phyloP scores from a whole-genome alignment of 371 early-diverging fungal genomes.

The Batrachochytrium dendrobatidis region DNA sequence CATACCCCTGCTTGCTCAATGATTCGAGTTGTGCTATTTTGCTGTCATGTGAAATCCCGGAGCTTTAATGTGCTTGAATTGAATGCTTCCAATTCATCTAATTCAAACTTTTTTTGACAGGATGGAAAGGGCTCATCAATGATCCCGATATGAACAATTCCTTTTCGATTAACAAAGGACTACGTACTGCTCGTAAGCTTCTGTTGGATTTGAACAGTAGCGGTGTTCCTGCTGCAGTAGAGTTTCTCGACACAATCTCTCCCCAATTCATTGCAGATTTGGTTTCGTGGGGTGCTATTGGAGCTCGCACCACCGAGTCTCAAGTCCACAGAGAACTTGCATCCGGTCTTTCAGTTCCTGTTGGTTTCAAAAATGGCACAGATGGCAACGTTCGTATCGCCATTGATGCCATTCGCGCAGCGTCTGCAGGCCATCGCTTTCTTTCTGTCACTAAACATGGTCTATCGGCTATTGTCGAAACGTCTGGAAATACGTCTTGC shows the following conservation, averaged over 20 bases:
- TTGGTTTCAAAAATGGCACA: conserved; percentile 93
- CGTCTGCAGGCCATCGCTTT: conserved; percentile 79
- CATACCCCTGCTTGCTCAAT: neutral
- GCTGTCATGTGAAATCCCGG: neutral
- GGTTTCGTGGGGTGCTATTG: conserved; percentile 70
- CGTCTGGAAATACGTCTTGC: conserved; percentile 76
- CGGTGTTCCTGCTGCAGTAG: conserved; percentile 83
- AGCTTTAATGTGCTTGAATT: too few relatives aligned
- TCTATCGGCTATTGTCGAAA: conserved; percentile 79
- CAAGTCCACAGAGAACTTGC: conserved; percentile 87
- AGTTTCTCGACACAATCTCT: conserved; percentile 88
- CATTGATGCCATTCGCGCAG: conserved; percentile 85
- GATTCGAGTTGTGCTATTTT: neutral
- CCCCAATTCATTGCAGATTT: conserved; percentile 91
- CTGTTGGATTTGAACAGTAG: conserved; percentile 64
- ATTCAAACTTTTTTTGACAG: conserved; percentile 5
- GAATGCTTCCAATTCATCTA: too few relatives aligned
- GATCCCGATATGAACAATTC: conserved; percentile 79
- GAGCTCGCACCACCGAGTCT: conserved; percentile 80
- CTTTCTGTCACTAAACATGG: conserved; percentile 91
- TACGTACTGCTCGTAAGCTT: conserved; percentile 73
- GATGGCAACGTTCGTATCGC: conserved; percentile 85
- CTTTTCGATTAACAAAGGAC: conserved; percentile 87
- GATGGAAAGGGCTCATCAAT: conserved; percentile 92
- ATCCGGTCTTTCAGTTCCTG: conserved; percentile 85